Conservation (phyloP, 345 rosid species). For the Aquilaria sinensis region DNA sequence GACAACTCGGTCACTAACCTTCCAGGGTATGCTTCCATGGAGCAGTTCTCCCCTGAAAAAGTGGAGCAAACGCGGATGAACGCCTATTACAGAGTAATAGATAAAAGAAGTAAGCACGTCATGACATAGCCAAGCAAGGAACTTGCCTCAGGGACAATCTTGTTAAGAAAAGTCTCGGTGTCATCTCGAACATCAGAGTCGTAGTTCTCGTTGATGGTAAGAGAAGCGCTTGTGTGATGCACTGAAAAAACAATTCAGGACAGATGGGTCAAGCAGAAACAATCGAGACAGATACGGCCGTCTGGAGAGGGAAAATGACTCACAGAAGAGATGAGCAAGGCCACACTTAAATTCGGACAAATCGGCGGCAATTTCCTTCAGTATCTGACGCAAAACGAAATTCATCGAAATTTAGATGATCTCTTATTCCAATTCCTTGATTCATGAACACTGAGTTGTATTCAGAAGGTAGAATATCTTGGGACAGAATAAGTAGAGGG, state of each 20-base stretch:
- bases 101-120: background rate
- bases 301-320: slow-evolving; percentile 10
- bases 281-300: background rate
- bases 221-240: slow-evolving; percentile 95
- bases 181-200: slow-evolving; percentile 92
- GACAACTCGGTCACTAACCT: slow-evolving; percentile 37
- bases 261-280: too few relatives aligned
- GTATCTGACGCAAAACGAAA: slow-evolving; percentile 38
- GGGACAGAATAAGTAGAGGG: background rate
- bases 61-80: background rate
- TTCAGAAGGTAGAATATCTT: too few relatives aligned
- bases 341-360: slow-evolving; percentile 83
- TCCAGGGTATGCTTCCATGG: slow-evolving; percentile 97
- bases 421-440: too few relatives aligned
- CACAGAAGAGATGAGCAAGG: slow-evolving; percentile 85
- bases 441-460: too few relatives aligned
- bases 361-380: slow-evolving; percentile 69
- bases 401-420: too few relatives aligned
- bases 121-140: background rate
- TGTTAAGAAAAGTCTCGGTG: slow-evolving; percentile 91
- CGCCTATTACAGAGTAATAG: background rate
- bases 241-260: slow-evolving; percentile 26
- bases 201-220: slow-evolving; percentile 92
- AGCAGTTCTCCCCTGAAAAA: slow-evolving; percentile 72
- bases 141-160: slow-evolving; percentile 81